Percentiles rank a stretch among this genome's conserved stretches.
phyloP scores from a whole-genome alignment of 805 yeast genomes.

The Candida rishiriensis region DNA sequence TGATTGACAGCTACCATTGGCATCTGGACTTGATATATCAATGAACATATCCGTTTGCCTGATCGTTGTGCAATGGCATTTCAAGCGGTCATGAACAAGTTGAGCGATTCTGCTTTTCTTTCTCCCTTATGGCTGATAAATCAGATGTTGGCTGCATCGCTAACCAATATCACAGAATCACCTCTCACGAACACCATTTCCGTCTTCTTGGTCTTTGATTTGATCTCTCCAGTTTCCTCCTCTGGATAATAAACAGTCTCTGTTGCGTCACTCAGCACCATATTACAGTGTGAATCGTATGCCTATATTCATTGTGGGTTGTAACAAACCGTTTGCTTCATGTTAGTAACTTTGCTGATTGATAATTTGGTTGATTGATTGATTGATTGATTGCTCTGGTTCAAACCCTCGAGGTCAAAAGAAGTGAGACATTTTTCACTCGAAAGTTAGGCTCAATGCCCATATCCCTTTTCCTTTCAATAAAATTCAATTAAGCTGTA shows the following conservation, averaged over 20 bases:
- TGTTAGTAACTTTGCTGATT: constrained; percentile 14
- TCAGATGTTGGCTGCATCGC: constrained; percentile 23
- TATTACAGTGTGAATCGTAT: constrained; percentile 93
- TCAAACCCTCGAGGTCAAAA: too few relatives aligned
- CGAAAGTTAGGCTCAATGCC: too few relatives aligned
- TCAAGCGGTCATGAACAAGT: too few relatives aligned
- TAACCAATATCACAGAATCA: constrained; percentile 88
- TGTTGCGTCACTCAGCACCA: constrained; percentile 88
- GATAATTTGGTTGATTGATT: too few relatives aligned
- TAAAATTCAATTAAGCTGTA: neutral
- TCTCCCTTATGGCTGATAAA: neutral
- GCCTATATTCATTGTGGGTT: constrained; percentile 37
- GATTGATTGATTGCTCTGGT: too few relatives aligned
- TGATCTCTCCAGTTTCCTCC: constrained; percentile 41
- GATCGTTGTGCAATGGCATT: too few relatives aligned
- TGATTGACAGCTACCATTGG: too few relatives aligned
- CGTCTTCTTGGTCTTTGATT: constrained; percentile 50
- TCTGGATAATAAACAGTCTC: constrained; percentile 69
- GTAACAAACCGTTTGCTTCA: neutral
- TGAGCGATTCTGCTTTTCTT: neutral
- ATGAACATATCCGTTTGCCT: too few relatives aligned
- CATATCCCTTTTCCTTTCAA: neutral
- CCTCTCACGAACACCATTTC: constrained; percentile 97
- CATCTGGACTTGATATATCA: too few relatives aligned
- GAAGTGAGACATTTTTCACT: too few relatives aligned